These are phyloP conservation scores for Phytophthora kernoviae DNA, from an alignment of 352 stramenopile genomes.

Conservation along the genomic window DNA sequence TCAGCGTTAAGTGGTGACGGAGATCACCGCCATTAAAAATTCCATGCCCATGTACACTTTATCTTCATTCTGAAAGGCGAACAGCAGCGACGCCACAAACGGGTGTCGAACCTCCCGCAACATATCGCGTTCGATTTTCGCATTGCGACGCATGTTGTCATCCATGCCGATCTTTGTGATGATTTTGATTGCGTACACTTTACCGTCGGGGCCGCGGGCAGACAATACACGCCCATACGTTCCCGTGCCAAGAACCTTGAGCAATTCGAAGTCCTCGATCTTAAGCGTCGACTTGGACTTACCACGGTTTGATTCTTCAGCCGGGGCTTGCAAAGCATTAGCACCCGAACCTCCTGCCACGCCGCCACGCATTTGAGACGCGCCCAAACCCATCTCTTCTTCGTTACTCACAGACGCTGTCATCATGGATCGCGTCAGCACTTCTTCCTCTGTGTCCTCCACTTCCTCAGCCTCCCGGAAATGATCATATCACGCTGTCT, in stretches of 20 bases:
- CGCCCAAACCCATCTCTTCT: constrained; percentile 48
- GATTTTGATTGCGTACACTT: constrained; percentile 90
- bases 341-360: constrained; percentile 21
- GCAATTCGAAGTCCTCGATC: constrained; percentile 89
- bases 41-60: constrained; percentile 99
- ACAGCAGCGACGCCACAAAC: constrained; percentile 97
- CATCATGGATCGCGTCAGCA: constrained; percentile 60
- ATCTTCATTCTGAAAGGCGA: constrained; percentile 97
- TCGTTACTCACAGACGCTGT: constrained; percentile 67
- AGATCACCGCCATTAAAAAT: constrained; percentile 98
- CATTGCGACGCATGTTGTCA: constrained; percentile 77
- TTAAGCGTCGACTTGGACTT: constrained; percentile 82
- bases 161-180: constrained; percentile 91
- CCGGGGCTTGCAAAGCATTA: constrained; percentile 10
- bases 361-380: constrained; percentile 21
- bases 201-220: constrained; percentile 62
- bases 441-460: constrained; percentile 72
- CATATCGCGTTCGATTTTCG: constrained; percentile 94
- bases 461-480: constrained; percentile 77
- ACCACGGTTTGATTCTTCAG: constrained; percentile 44
- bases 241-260: constrained; percentile 85
- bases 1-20: constrained; percentile 80
- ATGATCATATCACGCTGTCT: constrained; percentile 69
- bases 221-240: constrained; percentile 86
- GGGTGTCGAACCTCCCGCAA: constrained; percentile 94